A percentile compares a stretch with the other conserved stretches of the same genome.
phyloP scores from a whole-genome alignment of 2,329 filamentous ascomycete genomes.

The Alternaria sp. region DNA sequence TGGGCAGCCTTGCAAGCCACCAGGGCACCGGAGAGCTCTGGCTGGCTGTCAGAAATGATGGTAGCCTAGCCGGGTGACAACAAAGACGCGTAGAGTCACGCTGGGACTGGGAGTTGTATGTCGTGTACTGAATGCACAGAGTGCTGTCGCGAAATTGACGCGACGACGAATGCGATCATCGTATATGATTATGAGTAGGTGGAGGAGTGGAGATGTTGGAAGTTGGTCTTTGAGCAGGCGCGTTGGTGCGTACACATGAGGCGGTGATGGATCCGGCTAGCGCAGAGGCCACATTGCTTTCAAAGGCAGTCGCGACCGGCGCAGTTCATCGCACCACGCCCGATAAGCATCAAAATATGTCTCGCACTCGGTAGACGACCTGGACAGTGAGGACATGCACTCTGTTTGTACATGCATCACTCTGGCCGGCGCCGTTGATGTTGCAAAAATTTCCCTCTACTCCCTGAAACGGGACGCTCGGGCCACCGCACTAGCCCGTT shows the following conservation, averaged over 20 bases:
- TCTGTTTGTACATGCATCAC: not conserved
- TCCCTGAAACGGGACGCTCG: constrained; percentile 40
- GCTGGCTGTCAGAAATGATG: constrained; percentile 28
- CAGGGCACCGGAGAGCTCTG: constrained; percentile 14
- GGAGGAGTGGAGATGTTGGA: constrained; percentile 1
- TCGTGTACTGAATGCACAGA: not conserved
- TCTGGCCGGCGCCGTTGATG: constrained; percentile 33
- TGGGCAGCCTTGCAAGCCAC: constrained; percentile 30
- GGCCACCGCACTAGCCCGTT: constrained; percentile 30
- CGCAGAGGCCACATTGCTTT: constrained; percentile 29
- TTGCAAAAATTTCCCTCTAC: constrained; percentile 39
- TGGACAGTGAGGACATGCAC: not conserved
- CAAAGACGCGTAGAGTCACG: constrained; percentile 5
- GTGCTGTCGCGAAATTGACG: not conserved
- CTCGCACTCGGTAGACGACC: not conserved
- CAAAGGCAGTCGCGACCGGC: constrained; percentile 25
- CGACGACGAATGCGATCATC: constrained; percentile 5
- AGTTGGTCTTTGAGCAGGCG: constrained; percentile 20
- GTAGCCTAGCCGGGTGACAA: constrained; percentile 29
- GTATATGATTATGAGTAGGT: not conserved
- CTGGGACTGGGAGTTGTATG: not conserved
- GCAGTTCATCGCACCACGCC: constrained; percentile 10
- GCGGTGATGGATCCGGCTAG: constrained; percentile 36
- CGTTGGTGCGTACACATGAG: constrained; percentile 22
- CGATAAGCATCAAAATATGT: not conserved